Conservation (phyloP, 441 rosid genomes). For the Populus hybrid region DNA sequence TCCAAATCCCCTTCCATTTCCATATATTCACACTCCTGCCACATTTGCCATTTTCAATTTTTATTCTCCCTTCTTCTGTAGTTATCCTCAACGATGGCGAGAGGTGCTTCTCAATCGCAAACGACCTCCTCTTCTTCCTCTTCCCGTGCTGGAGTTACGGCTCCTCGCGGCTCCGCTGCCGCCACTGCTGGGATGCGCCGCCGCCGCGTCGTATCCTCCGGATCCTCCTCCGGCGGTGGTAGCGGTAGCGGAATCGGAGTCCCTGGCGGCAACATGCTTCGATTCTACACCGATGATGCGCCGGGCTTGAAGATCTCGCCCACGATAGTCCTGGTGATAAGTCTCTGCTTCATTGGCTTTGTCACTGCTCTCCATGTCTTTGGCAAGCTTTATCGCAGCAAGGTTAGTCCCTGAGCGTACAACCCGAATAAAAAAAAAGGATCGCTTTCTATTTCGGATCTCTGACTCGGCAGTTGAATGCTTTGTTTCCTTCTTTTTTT, state of each 20-base stretch:
- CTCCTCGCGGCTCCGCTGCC: slow-evolving; percentile 82
- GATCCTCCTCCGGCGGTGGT: slow-evolving; percentile 28
- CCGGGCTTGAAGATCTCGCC: slow-evolving; percentile 91
- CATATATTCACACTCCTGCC: slow-evolving; percentile 4
- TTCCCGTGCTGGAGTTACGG: slow-evolving; percentile 60
- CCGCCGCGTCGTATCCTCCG: slow-evolving; percentile 43
- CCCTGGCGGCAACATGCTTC: slow-evolving; percentile 62
- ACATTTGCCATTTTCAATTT: neutral
- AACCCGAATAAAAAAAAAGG: neutral
- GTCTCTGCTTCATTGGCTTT: slow-evolving; percentile 89
- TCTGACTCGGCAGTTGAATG: slow-evolving; percentile 16
- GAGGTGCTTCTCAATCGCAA: slow-evolving; percentile 82
- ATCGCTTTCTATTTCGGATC: slow-evolving; percentile 8
- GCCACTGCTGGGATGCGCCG: slow-evolving; percentile 83
- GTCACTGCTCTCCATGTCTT: slow-evolving; percentile 86
- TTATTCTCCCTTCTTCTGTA: neutral
- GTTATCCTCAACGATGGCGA: slow-evolving; percentile 41
- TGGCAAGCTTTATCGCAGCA: slow-evolving; percentile 76
- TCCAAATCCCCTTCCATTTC: neutral
- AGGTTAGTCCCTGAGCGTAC: slow-evolving; percentile 31
- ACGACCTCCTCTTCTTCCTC: slow-evolving; percentile 40
- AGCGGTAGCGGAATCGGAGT: slow-evolving; percentile 26
- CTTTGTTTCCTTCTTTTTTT: neutral
- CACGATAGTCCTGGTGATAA: slow-evolving; percentile 83
- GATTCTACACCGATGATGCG: slow-evolving; percentile 88